A percentile compares a stretch with the other conserved stretches of the same genome.
Conservation (phyloP, 2,329 filamentous ascomycete species). For the Apiospora aurea region DNA sequence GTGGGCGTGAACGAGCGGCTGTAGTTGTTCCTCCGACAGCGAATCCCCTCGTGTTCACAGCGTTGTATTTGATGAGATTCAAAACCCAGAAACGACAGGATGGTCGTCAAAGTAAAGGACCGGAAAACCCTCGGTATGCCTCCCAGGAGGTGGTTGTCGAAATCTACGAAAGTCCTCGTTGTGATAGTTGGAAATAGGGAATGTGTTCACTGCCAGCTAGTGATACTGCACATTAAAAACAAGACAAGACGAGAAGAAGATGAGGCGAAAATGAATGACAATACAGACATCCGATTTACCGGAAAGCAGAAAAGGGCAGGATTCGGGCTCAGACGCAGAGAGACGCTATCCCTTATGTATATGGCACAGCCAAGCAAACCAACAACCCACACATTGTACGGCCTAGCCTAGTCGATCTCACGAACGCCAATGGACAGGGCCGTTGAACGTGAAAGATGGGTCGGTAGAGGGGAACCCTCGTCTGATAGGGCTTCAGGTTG, state of each 20-base stretch:
- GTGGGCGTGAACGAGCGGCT: background rate
- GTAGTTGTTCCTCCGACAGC: background rate
- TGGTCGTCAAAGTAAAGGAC: background rate
- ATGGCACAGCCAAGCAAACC: background rate
- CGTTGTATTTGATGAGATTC: background rate
- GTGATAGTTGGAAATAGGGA: background rate
- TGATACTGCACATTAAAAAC: conserved; percentile 20
- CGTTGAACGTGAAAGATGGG: background rate
- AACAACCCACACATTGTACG: background rate
- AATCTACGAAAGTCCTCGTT: background rate
- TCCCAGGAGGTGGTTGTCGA: background rate
- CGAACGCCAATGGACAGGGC: background rate
- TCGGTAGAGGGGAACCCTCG: background rate
- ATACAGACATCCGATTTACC: background rate
- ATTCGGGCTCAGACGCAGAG: background rate
- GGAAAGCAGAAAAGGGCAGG: background rate
- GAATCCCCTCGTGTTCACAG: background rate
- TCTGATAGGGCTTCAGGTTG: conserved; percentile 11
- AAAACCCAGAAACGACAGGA: background rate
- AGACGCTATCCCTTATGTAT: background rate
- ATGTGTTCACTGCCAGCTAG: conserved; percentile 18
- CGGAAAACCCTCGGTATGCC: background rate
- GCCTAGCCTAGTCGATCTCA: background rate
- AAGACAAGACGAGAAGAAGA: background rate
- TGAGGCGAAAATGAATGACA: conserved; percentile 4